A percentile compares a stretch with the other conserved stretches of the same genome.
Evolutionary conservation across 352 stramenopile species (phyloP).

Genomic region (Phytophthora rubi): DNA sequence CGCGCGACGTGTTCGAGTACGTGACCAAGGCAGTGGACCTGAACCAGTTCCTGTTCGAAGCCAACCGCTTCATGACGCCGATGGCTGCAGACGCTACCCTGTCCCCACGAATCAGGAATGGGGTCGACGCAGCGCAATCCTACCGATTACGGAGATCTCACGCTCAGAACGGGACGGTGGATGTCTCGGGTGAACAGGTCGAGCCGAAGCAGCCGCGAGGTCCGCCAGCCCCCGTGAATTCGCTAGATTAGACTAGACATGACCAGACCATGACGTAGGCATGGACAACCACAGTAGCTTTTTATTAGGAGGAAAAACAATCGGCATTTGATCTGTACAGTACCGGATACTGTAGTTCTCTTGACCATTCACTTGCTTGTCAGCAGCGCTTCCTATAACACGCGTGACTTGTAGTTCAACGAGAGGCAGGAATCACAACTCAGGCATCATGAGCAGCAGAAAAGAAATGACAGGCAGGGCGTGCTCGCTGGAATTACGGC

Average conservation of each 20-base stretch:
- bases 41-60: slow-evolving; percentile 76
- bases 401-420: slow-evolving; percentile 5
- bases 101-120: background rate
- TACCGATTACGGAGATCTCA: slow-evolving; percentile 19
- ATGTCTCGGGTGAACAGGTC: slow-evolving; percentile 16
- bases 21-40: slow-evolving; percentile 65
- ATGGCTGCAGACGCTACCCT: slow-evolving; percentile 8
- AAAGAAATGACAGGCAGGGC: slow-evolving; percentile 8
- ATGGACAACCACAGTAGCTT: slow-evolving; percentile 24
- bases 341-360: background rate
- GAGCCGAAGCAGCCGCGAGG: slow-evolving; percentile 30
- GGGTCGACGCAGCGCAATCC: slow-evolving; percentile 2
- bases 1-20: slow-evolving; percentile 53
- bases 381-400: background rate
- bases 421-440: slow-evolving; percentile 7
- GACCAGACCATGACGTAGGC: slow-evolving; percentile 17
- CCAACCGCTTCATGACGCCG: slow-evolving; percentile 65
- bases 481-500: slow-evolving; percentile 7
- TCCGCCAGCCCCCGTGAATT: slow-evolving; percentile 25
- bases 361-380: slow-evolving; percentile 33
- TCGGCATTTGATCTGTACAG: slow-evolving; percentile 14
- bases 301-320: slow-evolving; percentile 32
- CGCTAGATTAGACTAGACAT: slow-evolving; percentile 36
- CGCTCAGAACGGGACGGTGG: slow-evolving; percentile 23
- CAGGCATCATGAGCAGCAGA: background rate